phyloP scores from a whole-genome alignment of 2,329 filamentous ascomycete genomes.

The Daldinia sp. region DNA sequence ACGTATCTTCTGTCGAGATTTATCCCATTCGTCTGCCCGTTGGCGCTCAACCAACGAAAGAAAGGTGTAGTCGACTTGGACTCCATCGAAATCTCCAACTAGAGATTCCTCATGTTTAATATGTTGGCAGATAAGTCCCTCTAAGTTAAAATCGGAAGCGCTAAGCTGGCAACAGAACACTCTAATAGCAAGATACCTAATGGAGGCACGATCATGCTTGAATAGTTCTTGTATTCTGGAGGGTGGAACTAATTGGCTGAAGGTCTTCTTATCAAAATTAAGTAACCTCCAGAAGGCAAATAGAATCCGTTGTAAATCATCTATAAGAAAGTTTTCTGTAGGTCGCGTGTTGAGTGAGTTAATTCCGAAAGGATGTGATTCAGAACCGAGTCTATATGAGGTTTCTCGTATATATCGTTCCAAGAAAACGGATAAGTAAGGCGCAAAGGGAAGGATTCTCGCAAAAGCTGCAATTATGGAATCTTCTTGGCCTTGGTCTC shows the following conservation, averaged over 20 bases:
- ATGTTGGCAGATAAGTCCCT: slow-evolving; percentile 76
- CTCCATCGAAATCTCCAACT: slow-evolving; percentile 79
- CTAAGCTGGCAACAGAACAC: slow-evolving; percentile 83
- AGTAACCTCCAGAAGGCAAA: slow-evolving; percentile 83
- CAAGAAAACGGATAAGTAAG: slow-evolving; percentile 80
- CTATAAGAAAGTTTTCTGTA: slow-evolving; percentile 26
- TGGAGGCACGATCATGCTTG: slow-evolving; percentile 65
- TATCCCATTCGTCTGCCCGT: slow-evolving; percentile 61
- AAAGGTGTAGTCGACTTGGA: slow-evolving; percentile 82
- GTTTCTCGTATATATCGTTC: slow-evolving; percentile 59
- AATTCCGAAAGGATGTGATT: slow-evolving; percentile 44
- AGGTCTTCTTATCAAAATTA: slow-evolving; percentile 78
- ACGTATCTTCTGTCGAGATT: slow-evolving; percentile 57
- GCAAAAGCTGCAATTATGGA: slow-evolving; percentile 78
- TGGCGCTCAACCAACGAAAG: slow-evolving; percentile 69
- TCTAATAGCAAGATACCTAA: slow-evolving; percentile 85
- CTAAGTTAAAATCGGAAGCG: slow-evolving; percentile 82
- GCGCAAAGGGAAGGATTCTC: slow-evolving; percentile 83
- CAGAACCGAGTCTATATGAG: slow-evolving; percentile 40
- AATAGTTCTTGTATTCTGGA: slow-evolving; percentile 78
- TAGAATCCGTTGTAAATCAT: slow-evolving; percentile 59
- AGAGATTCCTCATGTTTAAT: slow-evolving; percentile 72
- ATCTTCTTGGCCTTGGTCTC: slow-evolving; percentile 54
- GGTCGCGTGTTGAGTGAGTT: slow-evolving; percentile 46
- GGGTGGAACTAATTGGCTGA: slow-evolving; percentile 73